Conservation (phyloP, 2,329 filamentous ascomycete species). For the Talaromyces albobiverticillius region DNA sequence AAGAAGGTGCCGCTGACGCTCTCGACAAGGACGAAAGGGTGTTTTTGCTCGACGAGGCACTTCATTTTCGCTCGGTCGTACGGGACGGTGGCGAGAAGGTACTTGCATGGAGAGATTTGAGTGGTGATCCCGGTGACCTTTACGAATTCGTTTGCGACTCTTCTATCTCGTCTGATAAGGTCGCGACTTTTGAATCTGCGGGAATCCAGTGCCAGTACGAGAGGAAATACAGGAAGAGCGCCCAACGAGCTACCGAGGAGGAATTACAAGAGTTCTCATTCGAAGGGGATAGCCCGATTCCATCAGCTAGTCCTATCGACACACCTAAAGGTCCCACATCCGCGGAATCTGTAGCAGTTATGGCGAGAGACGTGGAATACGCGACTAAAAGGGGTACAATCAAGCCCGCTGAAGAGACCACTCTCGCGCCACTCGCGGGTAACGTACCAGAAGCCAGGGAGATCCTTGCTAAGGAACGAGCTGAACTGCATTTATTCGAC, state of each 20-base stretch:
- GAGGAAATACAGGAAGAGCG: slow-evolving; percentile 79
- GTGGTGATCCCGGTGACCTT: slow-evolving; percentile 89
- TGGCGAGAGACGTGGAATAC: slow-evolving; percentile 45
- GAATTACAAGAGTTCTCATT: slow-evolving; percentile 85
- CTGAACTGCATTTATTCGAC: slow-evolving; percentile 91
- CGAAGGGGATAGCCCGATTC: slow-evolving; percentile 58
- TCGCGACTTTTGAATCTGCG: slow-evolving; percentile 75
- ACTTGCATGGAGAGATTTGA: slow-evolving; percentile 91
- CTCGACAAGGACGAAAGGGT: slow-evolving; percentile 96
- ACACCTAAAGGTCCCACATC: slow-evolving; percentile 40
- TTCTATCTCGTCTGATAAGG: slow-evolving; percentile 65
- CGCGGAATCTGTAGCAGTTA: slow-evolving; percentile 41
- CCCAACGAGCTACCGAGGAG: slow-evolving; percentile 74
- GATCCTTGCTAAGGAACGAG: slow-evolving; percentile 69
- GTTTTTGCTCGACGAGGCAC: slow-evolving; percentile 87
- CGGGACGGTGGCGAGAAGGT: slow-evolving; percentile 79
- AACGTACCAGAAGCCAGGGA: slow-evolving; percentile 67
- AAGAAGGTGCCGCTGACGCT: slow-evolving; percentile 74
- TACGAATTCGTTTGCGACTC: slow-evolving; percentile 96
- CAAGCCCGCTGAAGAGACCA: slow-evolving; percentile 45
- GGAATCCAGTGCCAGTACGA: slow-evolving; percentile 97
- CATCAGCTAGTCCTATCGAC: slow-evolving; percentile 56
- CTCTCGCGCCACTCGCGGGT: slow-evolving; percentile 59
- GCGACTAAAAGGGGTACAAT: slow-evolving; percentile 40
- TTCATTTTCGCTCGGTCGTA: slow-evolving; percentile 82